These are phyloP conservation scores for Boletellus ananas DNA, from an alignment of 768 basidiomycete genomes.

Conservation along the genomic window DNA sequence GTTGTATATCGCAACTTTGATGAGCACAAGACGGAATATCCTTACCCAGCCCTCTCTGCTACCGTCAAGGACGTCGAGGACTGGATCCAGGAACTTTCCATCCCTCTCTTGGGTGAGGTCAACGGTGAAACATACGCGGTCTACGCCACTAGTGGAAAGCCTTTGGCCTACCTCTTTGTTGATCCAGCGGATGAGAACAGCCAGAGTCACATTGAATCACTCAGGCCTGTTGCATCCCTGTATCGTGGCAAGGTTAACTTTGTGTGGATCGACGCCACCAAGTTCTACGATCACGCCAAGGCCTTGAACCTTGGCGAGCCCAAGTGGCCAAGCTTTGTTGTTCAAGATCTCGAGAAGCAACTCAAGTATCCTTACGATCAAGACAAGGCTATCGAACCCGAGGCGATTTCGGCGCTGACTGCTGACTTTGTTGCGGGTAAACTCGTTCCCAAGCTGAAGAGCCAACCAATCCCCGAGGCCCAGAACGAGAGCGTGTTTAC, in stretches of 20 bases:
- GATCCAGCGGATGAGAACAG: conserved; percentile 70
- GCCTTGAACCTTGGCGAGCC: conserved; percentile 82
- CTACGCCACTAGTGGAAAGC: conserved; percentile 80
- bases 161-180: conserved; percentile 92
- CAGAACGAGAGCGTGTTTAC: conserved; percentile 82
- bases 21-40: conserved; percentile 69
- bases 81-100: conserved; percentile 79
- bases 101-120: conserved; percentile 90
- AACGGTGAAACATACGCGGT: conserved; percentile 87
- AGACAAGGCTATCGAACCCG: conserved; percentile 53
- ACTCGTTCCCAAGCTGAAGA: conserved; percentile 83
- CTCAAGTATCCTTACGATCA: conserved; percentile 89
- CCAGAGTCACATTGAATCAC: conserved; percentile 57
- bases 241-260: conserved; percentile 91
- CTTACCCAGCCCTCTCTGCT: conserved; percentile 53
- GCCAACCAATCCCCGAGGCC: conserved; percentile 74
- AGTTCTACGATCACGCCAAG: conserved; percentile 94
- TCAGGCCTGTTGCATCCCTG: conserved; percentile 76
- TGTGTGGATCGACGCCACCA: conserved; percentile 95
- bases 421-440: conserved; percentile 65
- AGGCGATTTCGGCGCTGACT: conserved; percentile 57
- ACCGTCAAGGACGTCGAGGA: conserved; percentile 60
- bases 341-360: conserved; percentile 81
- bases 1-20: conserved; percentile 93
- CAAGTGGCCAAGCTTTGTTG: conserved; percentile 92